Evolutionary conservation across 1,284 basidiomycete species (phyloP).

Genomic region (Ceratobasidium sp.): DNA sequence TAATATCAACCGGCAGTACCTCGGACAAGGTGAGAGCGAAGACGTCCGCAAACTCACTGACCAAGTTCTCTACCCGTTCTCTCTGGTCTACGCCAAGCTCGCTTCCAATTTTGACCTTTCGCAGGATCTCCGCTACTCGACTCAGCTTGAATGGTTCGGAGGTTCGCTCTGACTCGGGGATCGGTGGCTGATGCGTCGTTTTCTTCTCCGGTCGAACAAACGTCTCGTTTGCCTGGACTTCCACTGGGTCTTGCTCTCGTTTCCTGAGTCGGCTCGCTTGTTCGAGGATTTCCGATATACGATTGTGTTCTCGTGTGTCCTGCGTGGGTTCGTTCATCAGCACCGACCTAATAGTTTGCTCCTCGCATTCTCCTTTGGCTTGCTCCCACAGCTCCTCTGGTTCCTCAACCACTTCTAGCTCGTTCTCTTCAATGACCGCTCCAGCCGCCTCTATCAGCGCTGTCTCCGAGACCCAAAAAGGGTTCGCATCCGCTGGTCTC

Average conservation of each 20-base stretch:
- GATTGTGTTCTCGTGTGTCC: too few relatives aligned
- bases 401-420: neutral
- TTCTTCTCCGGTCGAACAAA: too few relatives aligned
- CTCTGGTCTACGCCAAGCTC: conserved; percentile 14
- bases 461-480: neutral
- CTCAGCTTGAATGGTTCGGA: neutral
- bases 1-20: conserved; percentile 28
- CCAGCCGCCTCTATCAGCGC: neutral
- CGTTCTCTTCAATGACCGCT: neutral
- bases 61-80: conserved; percentile 22
- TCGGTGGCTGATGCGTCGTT: too few relatives aligned
- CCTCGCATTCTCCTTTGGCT: neutral
- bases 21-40: conserved; percentile 44
- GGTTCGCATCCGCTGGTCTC: neutral
- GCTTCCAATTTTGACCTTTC: conserved; percentile 39
- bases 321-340: too few relatives aligned
- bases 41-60: conserved; percentile 43
- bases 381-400: neutral
- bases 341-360: too few relatives aligned
- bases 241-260: too few relatives aligned
- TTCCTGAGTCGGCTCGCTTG: neutral
- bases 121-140: conserved; percentile 41
- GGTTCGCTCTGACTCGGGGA: too few relatives aligned
- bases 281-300: too few relatives aligned
- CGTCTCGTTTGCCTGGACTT: too few relatives aligned